Base-by-base conservation (phyloP, 768 basidiomycete species). In the Dentipellis sp. region DNA sequence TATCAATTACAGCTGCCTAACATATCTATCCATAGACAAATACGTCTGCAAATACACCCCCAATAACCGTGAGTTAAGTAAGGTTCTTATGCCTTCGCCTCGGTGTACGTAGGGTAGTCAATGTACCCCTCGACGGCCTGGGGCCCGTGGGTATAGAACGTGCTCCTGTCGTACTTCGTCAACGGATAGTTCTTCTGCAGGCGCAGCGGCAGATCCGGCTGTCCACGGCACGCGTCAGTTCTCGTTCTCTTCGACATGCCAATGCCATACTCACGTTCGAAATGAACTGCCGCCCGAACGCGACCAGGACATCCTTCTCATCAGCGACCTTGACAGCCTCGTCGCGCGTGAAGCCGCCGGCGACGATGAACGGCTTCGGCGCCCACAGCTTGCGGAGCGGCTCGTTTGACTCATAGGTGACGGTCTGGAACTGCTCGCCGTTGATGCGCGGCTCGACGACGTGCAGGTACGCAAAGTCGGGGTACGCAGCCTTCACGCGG, bases 231-330 rank as follows among this genome's bases (percentile, higher is more conserved):
- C n/a, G n/a, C n/a, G n/a, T n/a, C n/a, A n/a, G n/a, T n/a, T n/a
- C n/a, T n/a, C n/a, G n/a, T n/a, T n/a, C n/a, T n/a, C n/a, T n/a
- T n/a, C n/a, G n/a, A n/a, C n/a, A n/a, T n/a, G n/a, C n/a, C n/a
- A n/a, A n/a, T n/a, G n/a, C n/a, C n/a, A n/a, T n/a, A 52, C 59
- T 42, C 40, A 75, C 74, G 52, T 66, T 66, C 29, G 64, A 55
- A 23, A 68, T 59, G 58, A 63, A 68, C 35, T 51, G 50, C 10
- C 66, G 57, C 1, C 66, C 67, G 39, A 68, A 66, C 4, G 59
- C 66, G 17, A 66, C 54, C 8, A 66, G 54, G n/a, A 61, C 49
- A 7, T 54, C 61, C 1, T 55, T 59, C 45, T 57, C 52, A 21
- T 63, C 62, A 2, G 62, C 63, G 16, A 19, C 51, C 29, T 55